Percentiles rank a stretch among this genome's conserved stretches.
These are phyloP conservation scores for Starmerella roubikii DNA, from an alignment of 805 yeast species.

Conservation along the genomic window DNA sequence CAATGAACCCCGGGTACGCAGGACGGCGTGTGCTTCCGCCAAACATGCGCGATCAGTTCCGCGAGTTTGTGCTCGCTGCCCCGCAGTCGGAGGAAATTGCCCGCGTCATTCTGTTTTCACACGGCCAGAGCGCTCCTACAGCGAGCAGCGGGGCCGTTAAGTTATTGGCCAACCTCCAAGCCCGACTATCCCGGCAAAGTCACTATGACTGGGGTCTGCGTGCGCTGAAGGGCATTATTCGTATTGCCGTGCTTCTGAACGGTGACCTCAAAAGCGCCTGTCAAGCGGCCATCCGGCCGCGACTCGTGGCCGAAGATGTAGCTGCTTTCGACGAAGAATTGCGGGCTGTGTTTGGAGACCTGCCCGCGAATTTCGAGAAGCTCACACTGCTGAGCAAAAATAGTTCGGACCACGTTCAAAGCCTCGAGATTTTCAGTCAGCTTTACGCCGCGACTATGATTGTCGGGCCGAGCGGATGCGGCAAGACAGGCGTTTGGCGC, in stretches of 20 bases:
- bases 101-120: constrained; percentile 55
- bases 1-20: constrained; percentile 80
- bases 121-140: constrained; percentile 38
- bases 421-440: constrained; percentile 41
- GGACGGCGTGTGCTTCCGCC: constrained; percentile 80
- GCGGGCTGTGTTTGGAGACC: background rate
- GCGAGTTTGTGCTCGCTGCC: constrained; percentile 55
- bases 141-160: constrained; percentile 40
- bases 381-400: background rate
- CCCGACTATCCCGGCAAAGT: constrained; percentile 35
- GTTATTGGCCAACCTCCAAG: constrained; percentile 38
- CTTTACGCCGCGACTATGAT: constrained; percentile 69
- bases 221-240: constrained; percentile 55
- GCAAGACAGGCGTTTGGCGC: constrained; percentile 49
- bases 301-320: constrained; percentile 44
- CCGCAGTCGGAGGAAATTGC: constrained; percentile 63
- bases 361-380: background rate
- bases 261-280: constrained; percentile 39
- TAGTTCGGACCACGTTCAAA: constrained; percentile 25
- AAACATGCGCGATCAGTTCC: constrained; percentile 63
- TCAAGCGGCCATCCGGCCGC: constrained; percentile 53
- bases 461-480: constrained; percentile 63
- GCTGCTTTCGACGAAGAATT: constrained; percentile 4
- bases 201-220: constrained; percentile 91
- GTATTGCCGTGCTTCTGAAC: constrained; percentile 40